Conservation (phyloP, 257 asterid species). For the Solanum paucissectum region DNA sequence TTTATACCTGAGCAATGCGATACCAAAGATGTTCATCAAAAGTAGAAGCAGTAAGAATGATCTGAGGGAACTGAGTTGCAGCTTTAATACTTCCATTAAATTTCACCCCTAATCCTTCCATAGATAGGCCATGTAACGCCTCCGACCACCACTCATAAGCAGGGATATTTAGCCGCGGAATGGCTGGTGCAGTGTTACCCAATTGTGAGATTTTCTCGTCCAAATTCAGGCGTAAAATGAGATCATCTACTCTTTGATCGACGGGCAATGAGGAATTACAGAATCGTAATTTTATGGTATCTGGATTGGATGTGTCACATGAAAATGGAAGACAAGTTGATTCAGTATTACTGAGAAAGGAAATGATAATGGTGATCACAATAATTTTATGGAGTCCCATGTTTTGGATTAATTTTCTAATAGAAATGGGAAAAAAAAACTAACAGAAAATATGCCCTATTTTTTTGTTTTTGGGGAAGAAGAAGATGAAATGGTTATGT, state of each 20-base stretch:
- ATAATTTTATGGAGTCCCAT: background rate
- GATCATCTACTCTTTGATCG: constrained; percentile 29
- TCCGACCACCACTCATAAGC: constrained; percentile 86
- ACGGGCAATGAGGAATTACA: constrained; percentile 30
- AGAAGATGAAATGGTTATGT: background rate
- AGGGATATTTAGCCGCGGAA: constrained; percentile 56
- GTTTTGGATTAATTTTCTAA: background rate
- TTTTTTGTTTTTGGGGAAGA: background rate
- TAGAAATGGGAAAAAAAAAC: background rate
- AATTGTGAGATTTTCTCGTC: constrained; percentile 63
- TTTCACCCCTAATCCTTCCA: constrained; percentile 37
- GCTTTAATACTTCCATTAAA: constrained; percentile 36
- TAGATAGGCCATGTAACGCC: constrained; percentile 57
- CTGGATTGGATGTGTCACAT: constrained; percentile 37
- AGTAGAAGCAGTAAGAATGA: constrained; percentile 25
- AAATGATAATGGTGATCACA: background rate
- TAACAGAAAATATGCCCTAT: background rate
- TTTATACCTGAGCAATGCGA: constrained; percentile 16
- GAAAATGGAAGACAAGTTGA: constrained; percentile 35
- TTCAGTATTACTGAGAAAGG: background rate
- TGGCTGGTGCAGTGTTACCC: constrained; percentile 43
- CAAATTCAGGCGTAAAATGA: constrained; percentile 40
- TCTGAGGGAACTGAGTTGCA: constrained; percentile 65
- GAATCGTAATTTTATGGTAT: constrained; percentile 30
- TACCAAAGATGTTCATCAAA: constrained; percentile 28